Percentiles rank a stretch among this genome's conserved stretches.
phyloP scores from a whole-genome alignment of 768 basidiomycete genomes.

The Xerocomus spinulosus region DNA sequence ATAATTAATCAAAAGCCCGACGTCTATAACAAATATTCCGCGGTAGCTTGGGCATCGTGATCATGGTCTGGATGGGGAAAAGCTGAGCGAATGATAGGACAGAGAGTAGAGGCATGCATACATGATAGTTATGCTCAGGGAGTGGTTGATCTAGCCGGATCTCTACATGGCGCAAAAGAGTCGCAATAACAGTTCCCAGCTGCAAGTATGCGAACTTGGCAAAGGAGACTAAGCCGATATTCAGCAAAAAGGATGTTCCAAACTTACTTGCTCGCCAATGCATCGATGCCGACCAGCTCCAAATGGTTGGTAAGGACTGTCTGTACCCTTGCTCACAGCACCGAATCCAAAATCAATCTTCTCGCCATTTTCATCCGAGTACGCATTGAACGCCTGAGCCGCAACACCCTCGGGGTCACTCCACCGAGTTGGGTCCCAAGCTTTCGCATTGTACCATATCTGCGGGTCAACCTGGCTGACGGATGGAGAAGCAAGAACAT shows the following conservation, averaged over 20 bases:
- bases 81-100: conserved; percentile 4
- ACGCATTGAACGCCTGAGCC: conserved; percentile 69
- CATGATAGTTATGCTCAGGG: conserved; percentile 87
- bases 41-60: conserved; percentile 78
- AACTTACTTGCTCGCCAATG: conserved; percentile 79
- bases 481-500: conserved; percentile 82
- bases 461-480: conserved; percentile 82
- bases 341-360: conserved; percentile 98
- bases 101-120: conserved; percentile 37
- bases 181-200: conserved; percentile 76
- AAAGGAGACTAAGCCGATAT: conserved; percentile 5
- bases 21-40: conserved; percentile 63
- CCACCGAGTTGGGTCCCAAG: conserved; percentile 86
- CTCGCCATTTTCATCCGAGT: conserved; percentile 72
- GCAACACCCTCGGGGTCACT: conserved; percentile 79
- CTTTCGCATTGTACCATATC: conserved; percentile 68
- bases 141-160: conserved; percentile 58
- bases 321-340: conserved; percentile 91
- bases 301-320: conserved; percentile 95
- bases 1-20: conserved; percentile 47
- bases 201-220: conserved; percentile 90
- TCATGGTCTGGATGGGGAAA: conserved; percentile 68
- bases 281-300: conserved; percentile 95
- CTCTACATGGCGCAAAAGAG: conserved; percentile 73
- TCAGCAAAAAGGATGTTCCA: not conserved